Evolutionary conservation across 1,284 basidiomycete genomes (phyloP).

Genomic region (Melampsora americana): DNA sequence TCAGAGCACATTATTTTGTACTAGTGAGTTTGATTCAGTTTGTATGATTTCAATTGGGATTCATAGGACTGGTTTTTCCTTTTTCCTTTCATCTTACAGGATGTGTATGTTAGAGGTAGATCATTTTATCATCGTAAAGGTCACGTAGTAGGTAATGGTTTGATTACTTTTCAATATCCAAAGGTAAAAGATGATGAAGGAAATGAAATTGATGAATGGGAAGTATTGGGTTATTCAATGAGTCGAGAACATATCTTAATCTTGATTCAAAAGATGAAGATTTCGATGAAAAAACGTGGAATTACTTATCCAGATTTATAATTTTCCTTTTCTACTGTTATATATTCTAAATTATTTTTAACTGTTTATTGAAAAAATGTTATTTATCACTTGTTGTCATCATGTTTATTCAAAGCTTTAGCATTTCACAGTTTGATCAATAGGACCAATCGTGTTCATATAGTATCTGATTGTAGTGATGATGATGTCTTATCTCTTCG

Average conservation of each 20-base stretch:
- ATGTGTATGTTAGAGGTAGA: constrained; percentile 27
- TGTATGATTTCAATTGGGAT: background rate
- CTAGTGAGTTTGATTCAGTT: constrained; percentile 10
- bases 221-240: constrained; percentile 39
- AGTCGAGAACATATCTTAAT: constrained; percentile 25
- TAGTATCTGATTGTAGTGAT: too few relatives aligned
- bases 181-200: background rate
- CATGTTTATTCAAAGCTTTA: background rate
- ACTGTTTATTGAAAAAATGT: background rate
- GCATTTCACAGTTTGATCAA: background rate
- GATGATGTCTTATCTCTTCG: too few relatives aligned
- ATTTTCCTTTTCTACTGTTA: background rate
- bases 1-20: constrained; percentile 37
- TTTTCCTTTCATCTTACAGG: constrained; percentile 5
- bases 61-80: background rate
- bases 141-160: constrained; percentile 31
- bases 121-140: constrained; percentile 36
- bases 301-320: constrained; percentile 30
- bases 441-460: too few relatives aligned
- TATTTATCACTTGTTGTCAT: background rate
- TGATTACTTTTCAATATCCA: constrained; percentile 34
- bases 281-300: background rate
- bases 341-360: background rate
- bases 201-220: constrained; percentile 25
- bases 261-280: constrained; percentile 20